Percentiles rank a stretch among this genome's conserved stretches.
Conservation (phyloP, 768 basidiomycete genomes). For the Russula dissimulans region DNA sequence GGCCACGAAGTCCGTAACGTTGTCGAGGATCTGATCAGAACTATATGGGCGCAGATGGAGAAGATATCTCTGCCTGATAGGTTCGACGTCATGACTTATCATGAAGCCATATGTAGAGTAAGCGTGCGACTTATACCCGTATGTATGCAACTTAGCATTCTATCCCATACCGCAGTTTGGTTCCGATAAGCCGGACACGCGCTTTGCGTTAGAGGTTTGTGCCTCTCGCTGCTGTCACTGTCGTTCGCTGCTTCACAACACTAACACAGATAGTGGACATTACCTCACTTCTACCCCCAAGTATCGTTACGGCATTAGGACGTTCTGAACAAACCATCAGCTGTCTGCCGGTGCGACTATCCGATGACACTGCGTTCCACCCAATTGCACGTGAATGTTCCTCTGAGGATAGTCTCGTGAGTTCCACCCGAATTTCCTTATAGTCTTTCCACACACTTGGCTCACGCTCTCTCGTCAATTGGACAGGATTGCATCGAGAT, state of each 20-base stretch:
- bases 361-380: slow-evolving; percentile 28
- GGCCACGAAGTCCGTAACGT: slow-evolving; percentile 73
- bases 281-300: slow-evolving; percentile 26
- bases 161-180: slow-evolving; percentile 53
- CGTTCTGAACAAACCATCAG: slow-evolving; percentile 27
- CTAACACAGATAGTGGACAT: slow-evolving; percentile 28
- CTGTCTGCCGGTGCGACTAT: slow-evolving; percentile 26
- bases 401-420: slow-evolving; percentile 25
- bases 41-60: slow-evolving; percentile 68
- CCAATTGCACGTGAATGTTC: slow-evolving; percentile 33
- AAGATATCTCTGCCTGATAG: slow-evolving; percentile 46
- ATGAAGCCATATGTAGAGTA: slow-evolving; percentile 84
- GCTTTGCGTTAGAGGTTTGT: slow-evolving; percentile 78
- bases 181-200: slow-evolving; percentile 89
- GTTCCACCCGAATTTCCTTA: slow-evolving; percentile 14
- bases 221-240: neutral
- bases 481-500: slow-evolving; percentile 42
- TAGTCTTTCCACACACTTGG: neutral
- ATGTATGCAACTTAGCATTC: slow-evolving; percentile 18
- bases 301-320: slow-evolving; percentile 21
- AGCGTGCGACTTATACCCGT: slow-evolving; percentile 22
- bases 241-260: neutral
- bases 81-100: slow-evolving; percentile 82
- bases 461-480: neutral
- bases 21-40: slow-evolving; percentile 64